phyloP scores from a whole-genome alignment of 2,329 filamentous ascomycete species.

The Pseudogymnoascus verrucosus region DNA sequence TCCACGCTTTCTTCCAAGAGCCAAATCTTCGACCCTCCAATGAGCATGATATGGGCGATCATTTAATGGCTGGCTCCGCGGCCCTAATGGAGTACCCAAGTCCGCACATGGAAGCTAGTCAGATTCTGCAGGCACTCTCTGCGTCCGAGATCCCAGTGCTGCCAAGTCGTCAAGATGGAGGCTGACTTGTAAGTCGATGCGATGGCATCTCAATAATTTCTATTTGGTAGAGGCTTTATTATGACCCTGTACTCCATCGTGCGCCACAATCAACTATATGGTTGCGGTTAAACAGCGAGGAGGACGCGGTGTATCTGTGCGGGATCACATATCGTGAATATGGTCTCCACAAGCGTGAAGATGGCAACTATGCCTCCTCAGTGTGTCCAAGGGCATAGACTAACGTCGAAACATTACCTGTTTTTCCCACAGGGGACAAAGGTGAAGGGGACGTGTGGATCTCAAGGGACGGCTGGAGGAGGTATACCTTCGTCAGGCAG shows the following conservation, averaged over 20 bases:
- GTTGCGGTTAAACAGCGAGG: background rate
- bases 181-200: background rate
- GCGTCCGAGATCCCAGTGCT: constrained; percentile 10
- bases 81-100: background rate
- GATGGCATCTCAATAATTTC: background rate
- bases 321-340: no score
- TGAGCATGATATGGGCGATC: constrained; percentile 25
- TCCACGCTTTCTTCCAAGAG: constrained; percentile 26
- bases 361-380: background rate
- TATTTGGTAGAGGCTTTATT: background rate
- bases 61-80: constrained; percentile 13
- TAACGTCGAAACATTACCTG: background rate
- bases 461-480: background rate
- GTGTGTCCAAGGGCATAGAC: background rate
- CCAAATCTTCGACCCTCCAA: constrained; percentile 22
- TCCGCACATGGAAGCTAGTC: constrained; percentile 23
- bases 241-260: background rate
- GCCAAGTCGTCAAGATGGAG: background rate
- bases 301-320: background rate
- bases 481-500: background rate
- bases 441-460: background rate
- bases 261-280: background rate
- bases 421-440: background rate
- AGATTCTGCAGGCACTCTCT: constrained; percentile 26
- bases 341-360: background rate